Percentiles rank a stretch among this genome's conserved stretches.
Evolutionary conservation across 306 rosid genomes (phyloP).

Genomic region (Vigna mungo): DNA sequence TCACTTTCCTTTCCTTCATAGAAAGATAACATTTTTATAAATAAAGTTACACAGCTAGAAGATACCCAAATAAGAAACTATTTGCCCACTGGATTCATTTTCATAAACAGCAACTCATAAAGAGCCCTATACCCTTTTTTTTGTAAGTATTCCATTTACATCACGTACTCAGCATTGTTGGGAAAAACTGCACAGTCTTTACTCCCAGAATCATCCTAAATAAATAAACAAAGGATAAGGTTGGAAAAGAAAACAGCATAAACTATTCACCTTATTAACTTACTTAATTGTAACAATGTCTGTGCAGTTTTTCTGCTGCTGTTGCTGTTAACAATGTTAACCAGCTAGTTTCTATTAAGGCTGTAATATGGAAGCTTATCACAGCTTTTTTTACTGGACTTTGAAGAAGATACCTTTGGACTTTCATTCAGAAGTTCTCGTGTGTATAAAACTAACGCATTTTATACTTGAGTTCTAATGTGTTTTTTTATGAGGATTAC

Average conservation of each 20-base stretch:
- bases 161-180: background rate
- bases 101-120: slow-evolving; percentile 6
- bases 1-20: background rate
- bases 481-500: background rate
- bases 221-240: background rate
- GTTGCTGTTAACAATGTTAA: no score
- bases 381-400: background rate
- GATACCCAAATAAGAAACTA: slow-evolving; percentile 36
- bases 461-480: slow-evolving; percentile 3
- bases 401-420: background rate
- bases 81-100: slow-evolving; percentile 3
- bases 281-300: background rate
- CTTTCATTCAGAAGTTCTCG: background rate
- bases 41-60: slow-evolving; percentile 41
- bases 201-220: no score
- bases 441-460: background rate
- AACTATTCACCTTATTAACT: background rate
- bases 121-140: background rate
- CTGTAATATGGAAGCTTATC: background rate
- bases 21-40: background rate
- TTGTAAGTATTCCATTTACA: background rate
- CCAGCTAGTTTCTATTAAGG: background rate
- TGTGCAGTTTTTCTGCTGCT: background rate
- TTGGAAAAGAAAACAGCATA: background rate
- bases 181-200: no score